Conservation (phyloP, 352 stramenopile species). For the Pythium aquatile region DNA sequence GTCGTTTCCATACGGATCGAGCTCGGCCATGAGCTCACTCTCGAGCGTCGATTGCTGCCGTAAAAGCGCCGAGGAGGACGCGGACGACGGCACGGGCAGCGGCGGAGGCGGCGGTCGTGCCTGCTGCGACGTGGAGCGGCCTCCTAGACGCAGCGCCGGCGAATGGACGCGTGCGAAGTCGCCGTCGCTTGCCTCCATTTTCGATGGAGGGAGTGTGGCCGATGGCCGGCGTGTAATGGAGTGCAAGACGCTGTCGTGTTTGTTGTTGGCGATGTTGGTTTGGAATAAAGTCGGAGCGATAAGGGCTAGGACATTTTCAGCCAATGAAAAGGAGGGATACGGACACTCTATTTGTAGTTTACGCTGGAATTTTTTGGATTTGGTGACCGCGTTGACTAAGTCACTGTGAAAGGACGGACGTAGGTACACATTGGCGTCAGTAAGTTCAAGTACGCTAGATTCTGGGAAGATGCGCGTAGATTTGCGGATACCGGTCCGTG, state of each 20-base stretch:
- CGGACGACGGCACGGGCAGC: not conserved
- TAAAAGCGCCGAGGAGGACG: constrained; percentile 1
- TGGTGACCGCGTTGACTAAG: not conserved
- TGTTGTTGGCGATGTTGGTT: constrained; percentile 9
- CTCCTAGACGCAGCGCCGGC: constrained; percentile 1
- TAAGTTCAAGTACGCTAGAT: not conserved
- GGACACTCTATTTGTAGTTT: constrained; percentile 6
- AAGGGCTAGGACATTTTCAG: not conserved
- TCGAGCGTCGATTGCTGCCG: constrained; percentile 22
- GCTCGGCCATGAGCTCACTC: constrained; percentile 5
- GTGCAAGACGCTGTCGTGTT: not conserved
- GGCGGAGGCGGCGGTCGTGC: constrained; percentile 1
- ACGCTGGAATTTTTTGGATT: not conserved
- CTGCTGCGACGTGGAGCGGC: not conserved
- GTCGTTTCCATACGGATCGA: constrained; percentile 4
- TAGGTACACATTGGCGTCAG: not conserved
- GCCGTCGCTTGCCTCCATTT: constrained; percentile 22
- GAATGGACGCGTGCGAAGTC: constrained; percentile 20
- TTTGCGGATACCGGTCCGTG: too few relatives aligned
- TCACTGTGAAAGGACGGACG: not conserved
- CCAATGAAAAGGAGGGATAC: not conserved
- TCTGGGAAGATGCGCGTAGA: not conserved
- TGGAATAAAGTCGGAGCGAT: not conserved
- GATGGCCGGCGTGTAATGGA: not conserved
- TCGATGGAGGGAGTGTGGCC: not conserved